Conservation (phyloP, 2,329 filamentous ascomycete species). For the Colletotrichum navitas region DNA sequence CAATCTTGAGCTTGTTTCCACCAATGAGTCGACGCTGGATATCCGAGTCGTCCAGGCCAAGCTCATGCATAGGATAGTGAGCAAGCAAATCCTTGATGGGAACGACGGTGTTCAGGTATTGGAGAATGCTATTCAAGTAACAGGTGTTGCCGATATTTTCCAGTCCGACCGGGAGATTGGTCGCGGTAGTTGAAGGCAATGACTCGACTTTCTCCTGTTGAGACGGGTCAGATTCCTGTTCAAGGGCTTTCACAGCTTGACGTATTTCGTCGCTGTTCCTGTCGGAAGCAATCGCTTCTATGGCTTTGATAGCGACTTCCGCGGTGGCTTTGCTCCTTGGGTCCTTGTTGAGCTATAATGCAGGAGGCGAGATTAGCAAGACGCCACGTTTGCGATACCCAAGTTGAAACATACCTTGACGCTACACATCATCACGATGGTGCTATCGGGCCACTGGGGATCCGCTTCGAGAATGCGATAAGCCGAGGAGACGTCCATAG, state of each 20-base stretch:
- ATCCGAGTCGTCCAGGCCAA: slow-evolving; percentile 74
- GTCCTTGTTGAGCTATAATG: slow-evolving; percentile 29
- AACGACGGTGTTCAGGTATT: slow-evolving; percentile 92
- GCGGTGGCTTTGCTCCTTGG: slow-evolving; percentile 23
- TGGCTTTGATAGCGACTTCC: slow-evolving; percentile 25
- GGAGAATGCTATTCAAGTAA: slow-evolving; percentile 95
- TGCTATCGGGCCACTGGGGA: slow-evolving; percentile 25
- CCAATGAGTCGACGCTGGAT: slow-evolving; percentile 79
- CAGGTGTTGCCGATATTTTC: slow-evolving; percentile 98
- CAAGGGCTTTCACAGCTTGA: slow-evolving; percentile 3
- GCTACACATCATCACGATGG: slow-evolving; percentile 30
- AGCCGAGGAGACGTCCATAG: slow-evolving; percentile 31
- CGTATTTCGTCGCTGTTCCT: slow-evolving; percentile 32
- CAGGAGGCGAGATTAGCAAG: background rate
- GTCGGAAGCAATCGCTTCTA: slow-evolving; percentile 27
- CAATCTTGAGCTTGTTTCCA: slow-evolving; percentile 67
- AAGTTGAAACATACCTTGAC: slow-evolving; percentile 28
- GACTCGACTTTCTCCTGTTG: slow-evolving; percentile 1
- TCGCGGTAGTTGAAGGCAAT: background rate
- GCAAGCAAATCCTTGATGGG: slow-evolving; percentile 85
- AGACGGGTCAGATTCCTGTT: slow-evolving; percentile 3
- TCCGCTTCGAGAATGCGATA: slow-evolving; percentile 35
- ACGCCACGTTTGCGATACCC: background rate
- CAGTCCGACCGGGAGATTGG: slow-evolving; percentile 82
- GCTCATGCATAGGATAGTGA: slow-evolving; percentile 77